Percentiles rank a stretch among this genome's conserved stretches.
Conservation (phyloP, 169 alveolate genomes). For the Ichthyophthirius multifiliis region DNA sequence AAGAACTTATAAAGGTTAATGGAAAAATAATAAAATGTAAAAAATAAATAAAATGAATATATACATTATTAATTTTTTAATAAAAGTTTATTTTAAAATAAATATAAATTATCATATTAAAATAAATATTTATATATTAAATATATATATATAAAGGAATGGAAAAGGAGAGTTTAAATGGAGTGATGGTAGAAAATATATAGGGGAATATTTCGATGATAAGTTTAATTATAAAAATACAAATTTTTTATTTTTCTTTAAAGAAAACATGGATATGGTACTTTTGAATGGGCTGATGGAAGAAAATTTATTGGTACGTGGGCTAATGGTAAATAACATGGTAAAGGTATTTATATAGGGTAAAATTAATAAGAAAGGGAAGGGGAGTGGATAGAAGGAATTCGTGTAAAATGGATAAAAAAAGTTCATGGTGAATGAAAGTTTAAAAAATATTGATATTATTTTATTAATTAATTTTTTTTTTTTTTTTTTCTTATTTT, state of each 20-base stretch:
- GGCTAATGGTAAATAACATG: conserved; percentile 71
- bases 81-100: not conserved
- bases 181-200: conserved; percentile 38
- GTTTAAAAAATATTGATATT: too few species aligned
- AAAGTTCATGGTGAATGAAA: too few species aligned
- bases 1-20: conserved; percentile 19
- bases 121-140: too few species aligned
- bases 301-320: conserved; percentile 43
- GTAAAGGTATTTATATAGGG: conserved; percentile 58
- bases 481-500: too few species aligned
- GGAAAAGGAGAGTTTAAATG: conserved; percentile 38
- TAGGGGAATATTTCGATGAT: conserved; percentile 26
- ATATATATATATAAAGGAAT: too few species aligned
- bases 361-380: conserved; percentile 50
- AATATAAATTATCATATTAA: too few species aligned
- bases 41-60: too few species aligned
- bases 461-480: too few species aligned
- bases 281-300: conserved; percentile 40
- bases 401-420: conserved; percentile 54
- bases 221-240: too few species aligned
- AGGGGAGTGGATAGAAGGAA: conserved; percentile 76
- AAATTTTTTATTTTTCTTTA: too few species aligned
- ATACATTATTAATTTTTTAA: too few species aligned
- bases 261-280: conserved; percentile 40
- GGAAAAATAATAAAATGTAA: conserved; percentile 23